These are phyloP conservation scores for Piper betle DNA, from an alignment of 164 flowering plant species.

Conservation along the genomic window DNA sequence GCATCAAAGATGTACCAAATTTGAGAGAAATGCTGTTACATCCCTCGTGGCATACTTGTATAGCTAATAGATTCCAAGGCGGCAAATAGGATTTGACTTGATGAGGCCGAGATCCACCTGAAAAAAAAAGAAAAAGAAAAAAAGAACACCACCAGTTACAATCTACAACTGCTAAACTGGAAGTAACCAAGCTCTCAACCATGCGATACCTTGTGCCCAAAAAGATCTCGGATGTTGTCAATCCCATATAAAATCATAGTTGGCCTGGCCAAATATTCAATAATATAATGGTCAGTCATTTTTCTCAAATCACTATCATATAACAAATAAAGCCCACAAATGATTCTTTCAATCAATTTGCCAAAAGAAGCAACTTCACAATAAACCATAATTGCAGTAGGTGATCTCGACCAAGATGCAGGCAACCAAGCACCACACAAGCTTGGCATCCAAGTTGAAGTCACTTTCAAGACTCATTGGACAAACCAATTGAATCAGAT, in stretches of 20 bases:
- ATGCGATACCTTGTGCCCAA: constrained; percentile 75
- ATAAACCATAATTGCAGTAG: too few relatives aligned
- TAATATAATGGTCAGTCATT: not conserved
- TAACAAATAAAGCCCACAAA: not conserved
- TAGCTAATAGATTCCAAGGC: constrained; percentile 15
- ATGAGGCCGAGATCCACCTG: constrained; percentile 30
- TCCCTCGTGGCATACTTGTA: not conserved
- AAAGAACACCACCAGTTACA: not conserved
- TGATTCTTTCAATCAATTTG: too few relatives aligned
- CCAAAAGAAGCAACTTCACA: too few relatives aligned
- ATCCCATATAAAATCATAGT: constrained; percentile 91
- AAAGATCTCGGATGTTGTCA: constrained; percentile 90
- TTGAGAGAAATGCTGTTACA: too few relatives aligned
- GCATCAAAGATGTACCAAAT: too few relatives aligned
- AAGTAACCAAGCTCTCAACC: not conserved
- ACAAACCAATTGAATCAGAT: too few relatives aligned
- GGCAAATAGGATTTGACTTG: constrained; percentile 22
- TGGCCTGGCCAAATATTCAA: constrained; percentile 39
- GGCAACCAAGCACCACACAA: too few relatives aligned
- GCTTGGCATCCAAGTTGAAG: too few relatives aligned
- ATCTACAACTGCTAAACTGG: not conserved
- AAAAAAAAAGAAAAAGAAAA: constrained; percentile 1
- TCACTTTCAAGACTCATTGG: too few relatives aligned
- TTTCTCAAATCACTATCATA: too few relatives aligned
- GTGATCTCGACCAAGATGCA: too few relatives aligned